Evolutionary conservation across 257 asterid species (phyloP).

Genomic region (Solanum pinnatisectum): DNA sequence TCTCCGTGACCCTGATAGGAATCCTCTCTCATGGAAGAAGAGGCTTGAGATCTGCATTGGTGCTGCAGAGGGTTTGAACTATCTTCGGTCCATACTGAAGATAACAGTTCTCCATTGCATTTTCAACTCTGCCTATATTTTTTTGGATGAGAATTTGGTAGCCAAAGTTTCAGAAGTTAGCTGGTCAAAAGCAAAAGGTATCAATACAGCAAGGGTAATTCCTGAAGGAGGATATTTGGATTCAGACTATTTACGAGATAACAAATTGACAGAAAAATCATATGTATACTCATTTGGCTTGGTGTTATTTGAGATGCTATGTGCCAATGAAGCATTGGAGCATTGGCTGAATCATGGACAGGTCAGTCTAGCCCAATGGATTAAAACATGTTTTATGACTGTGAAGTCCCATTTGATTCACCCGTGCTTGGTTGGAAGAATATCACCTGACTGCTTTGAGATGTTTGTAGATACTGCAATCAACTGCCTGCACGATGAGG

Average conservation of each 20-base stretch:
- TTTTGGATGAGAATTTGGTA: slow-evolving; percentile 43
- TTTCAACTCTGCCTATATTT: slow-evolving; percentile 47
- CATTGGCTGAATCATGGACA: slow-evolving; percentile 52
- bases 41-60: slow-evolving; percentile 65
- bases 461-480: slow-evolving; percentile 40
- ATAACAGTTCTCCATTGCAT: slow-evolving; percentile 41
- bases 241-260: slow-evolving; percentile 48
- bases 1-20: slow-evolving; percentile 38
- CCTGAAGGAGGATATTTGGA: slow-evolving; percentile 28
- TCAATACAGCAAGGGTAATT: slow-evolving; percentile 3
- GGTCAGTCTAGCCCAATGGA: slow-evolving; percentile 50
- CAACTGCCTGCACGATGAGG: slow-evolving; percentile 45
- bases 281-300: slow-evolving; percentile 46
- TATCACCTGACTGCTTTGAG: slow-evolving; percentile 40
- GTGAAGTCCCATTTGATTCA: slow-evolving; percentile 32
- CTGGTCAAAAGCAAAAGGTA: slow-evolving; percentile 22
- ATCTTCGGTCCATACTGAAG: slow-evolving; percentile 32
- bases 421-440: slow-evolving; percentile 34
- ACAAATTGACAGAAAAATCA: slow-evolving; percentile 33
- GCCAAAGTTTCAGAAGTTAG: slow-evolving; percentile 52
- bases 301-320: slow-evolving; percentile 44
- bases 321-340: slow-evolving; percentile 32
- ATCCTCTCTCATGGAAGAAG: slow-evolving; percentile 54
- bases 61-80: slow-evolving; percentile 37
- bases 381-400: slow-evolving; percentile 36